A percentile compares a stretch with the other conserved stretches of the same genome.
Conservation (phyloP, 2,329 filamentous ascomycete species). For the Cladosporium velox region DNA sequence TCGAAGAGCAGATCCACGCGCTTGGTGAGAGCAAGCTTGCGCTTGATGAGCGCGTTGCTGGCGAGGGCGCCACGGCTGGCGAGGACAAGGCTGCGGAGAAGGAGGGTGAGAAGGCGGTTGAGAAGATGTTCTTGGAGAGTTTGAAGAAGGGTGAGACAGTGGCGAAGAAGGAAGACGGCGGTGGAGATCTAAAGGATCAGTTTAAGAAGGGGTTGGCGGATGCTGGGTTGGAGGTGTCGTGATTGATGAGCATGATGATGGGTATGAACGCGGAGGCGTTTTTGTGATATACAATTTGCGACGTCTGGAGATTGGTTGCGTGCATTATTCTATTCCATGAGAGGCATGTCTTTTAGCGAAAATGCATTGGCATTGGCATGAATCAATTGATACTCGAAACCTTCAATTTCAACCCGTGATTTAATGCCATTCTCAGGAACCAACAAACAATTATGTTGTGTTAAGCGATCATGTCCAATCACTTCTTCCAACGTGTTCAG, state of each 20-base stretch:
- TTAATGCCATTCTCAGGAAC: too few relatives aligned
- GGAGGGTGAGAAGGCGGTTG: constrained; percentile 36
- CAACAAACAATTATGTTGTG: too few relatives aligned
- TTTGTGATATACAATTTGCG: neutral
- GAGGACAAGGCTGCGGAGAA: constrained; percentile 49
- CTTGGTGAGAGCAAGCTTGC: constrained; percentile 91
- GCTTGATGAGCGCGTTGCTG: constrained; percentile 74
- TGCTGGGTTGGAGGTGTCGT: constrained; percentile 43
- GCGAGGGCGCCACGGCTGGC: constrained; percentile 49
- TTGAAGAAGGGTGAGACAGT: constrained; percentile 30
- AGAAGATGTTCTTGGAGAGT: constrained; percentile 43
- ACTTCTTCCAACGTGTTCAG: neutral
- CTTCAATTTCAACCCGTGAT: too few relatives aligned
- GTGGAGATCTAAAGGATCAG: constrained; percentile 43
- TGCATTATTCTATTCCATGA: neutral
- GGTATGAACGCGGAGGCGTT: neutral
- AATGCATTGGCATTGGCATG: neutral
- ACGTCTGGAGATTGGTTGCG: neutral
- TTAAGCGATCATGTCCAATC: neutral
- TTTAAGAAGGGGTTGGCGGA: constrained; percentile 46
- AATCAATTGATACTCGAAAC: neutral
- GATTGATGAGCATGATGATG: neutral
- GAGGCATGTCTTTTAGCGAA: neutral
- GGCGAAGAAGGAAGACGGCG: constrained; percentile 18
- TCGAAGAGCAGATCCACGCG: constrained; percentile 91